Percentiles rank a stretch among this genome's conserved stretches.
phyloP scores from a whole-genome alignment of 495 filamentous ascomycete genomes.

The Tuber brumale region DNA sequence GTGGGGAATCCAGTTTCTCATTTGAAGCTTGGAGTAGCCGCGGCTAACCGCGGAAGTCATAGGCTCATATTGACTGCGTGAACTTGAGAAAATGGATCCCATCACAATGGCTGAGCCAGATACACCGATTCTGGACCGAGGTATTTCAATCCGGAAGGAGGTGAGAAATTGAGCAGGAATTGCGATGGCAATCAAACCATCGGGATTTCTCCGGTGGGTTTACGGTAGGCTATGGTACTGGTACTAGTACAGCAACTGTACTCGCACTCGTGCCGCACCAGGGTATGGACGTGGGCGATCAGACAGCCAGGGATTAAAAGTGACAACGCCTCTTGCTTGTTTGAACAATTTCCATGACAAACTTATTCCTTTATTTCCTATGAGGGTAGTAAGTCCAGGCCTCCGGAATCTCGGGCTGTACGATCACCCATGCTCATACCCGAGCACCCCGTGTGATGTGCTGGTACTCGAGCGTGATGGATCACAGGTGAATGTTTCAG shows the following conservation, averaged over 20 bases:
- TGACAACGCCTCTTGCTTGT: too few species aligned
- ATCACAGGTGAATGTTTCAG: not conserved
- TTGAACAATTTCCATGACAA: too few species aligned
- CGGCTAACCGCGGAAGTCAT: not conserved
- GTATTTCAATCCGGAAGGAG: not conserved
- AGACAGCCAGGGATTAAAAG: too few species aligned
- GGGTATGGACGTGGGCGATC: too few species aligned
- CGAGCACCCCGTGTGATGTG: not conserved
- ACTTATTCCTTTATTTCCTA: too few species aligned
- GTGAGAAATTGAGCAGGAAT: not conserved
- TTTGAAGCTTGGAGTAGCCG: not conserved
- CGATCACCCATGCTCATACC: too few species aligned
- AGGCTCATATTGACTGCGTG: not conserved
- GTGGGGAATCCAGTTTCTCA: not conserved
- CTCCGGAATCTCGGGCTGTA: too few species aligned
- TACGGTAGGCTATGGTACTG: not conserved
- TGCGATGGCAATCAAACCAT: not conserved
- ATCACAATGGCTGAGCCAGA: not conserved
- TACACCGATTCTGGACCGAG: not conserved
- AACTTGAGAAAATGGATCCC: not conserved
- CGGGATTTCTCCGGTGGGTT: not conserved
- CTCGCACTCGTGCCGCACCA: not conserved
- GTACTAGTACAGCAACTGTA: not conserved
- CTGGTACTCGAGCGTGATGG: not conserved
- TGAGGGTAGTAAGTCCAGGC: too few species aligned